Evolutionary conservation across 768 basidiomycete species (phyloP).

Genomic region (Lactarius quietus): DNA sequence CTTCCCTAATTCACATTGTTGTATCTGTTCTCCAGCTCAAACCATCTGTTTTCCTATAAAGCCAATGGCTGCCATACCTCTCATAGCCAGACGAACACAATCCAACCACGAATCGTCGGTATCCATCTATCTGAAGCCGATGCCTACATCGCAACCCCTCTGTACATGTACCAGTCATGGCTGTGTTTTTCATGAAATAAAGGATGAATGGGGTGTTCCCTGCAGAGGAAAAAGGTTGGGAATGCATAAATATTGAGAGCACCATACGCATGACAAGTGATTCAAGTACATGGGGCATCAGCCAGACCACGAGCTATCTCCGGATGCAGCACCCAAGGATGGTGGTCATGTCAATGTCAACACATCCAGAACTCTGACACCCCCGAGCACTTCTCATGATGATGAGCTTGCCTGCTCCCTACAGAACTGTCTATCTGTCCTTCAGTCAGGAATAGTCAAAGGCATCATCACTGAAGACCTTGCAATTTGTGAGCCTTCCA

Average conservation of each 20-base stretch:
- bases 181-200: neutral
- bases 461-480: neutral
- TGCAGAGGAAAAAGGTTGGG: neutral
- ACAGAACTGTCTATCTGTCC: neutral
- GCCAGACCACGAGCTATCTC: neutral
- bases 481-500: neutral
- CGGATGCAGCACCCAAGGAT: neutral
- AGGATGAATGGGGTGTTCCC: neutral
- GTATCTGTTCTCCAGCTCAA: too few relatives aligned
- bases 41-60: too few relatives aligned
- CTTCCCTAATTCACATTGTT: too few relatives aligned
- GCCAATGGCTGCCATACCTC: too few relatives aligned
- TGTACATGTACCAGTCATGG: neutral
- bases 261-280: neutral
- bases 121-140: too few relatives aligned
- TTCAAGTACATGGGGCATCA: neutral
- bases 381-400: neutral
- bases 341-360: neutral
- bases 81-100: too few relatives aligned
- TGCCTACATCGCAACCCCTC: neutral
- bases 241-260: neutral
- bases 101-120: too few relatives aligned
- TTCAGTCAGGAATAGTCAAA: neutral
- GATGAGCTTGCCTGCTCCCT: neutral
- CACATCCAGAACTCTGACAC: neutral